Conservation (phyloP, 805 yeast species). For the Huiozyma sinensis region DNA sequence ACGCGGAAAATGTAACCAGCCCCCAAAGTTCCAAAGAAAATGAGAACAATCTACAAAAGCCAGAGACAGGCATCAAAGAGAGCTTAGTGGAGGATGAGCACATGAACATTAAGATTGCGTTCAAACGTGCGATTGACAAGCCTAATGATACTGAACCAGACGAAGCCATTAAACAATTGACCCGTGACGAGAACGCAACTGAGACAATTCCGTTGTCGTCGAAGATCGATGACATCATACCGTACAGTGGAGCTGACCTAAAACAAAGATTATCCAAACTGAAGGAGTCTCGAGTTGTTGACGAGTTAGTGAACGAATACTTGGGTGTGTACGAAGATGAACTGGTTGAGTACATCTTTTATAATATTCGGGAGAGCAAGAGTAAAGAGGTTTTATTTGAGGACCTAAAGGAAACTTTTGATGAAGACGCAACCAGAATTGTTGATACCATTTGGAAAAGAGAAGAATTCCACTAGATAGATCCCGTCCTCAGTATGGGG, state of each 20-base stretch:
- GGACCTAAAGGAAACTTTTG: conserved; percentile 26
- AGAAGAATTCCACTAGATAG: conserved; percentile 1
- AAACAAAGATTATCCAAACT: conserved; percentile 8
- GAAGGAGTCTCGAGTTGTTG: conserved; percentile 15
- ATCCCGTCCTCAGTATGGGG: too few species aligned
- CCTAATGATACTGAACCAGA: conserved; percentile 3
- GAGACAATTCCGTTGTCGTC: neutral
- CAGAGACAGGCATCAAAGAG: neutral
- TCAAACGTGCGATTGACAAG: conserved; percentile 15
- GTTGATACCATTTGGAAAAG: conserved; percentile 22
- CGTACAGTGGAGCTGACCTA: conserved; percentile 11
- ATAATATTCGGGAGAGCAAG: conserved; percentile 19
- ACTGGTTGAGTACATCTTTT: conserved; percentile 23
- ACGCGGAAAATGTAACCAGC: too few species aligned
- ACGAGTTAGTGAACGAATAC: conserved; percentile 24
- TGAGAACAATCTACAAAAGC: neutral
- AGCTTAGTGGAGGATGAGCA: conserved; percentile 3
- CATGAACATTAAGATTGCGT: conserved; percentile 20
- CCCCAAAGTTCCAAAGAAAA: neutral
- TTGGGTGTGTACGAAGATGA: conserved; percentile 27
- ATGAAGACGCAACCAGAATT: conserved; percentile 23
- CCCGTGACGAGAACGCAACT: neutral
- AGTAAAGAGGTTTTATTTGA: conserved; percentile 13
- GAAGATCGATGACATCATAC: neutral
- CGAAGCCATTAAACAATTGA: neutral